phyloP scores from a whole-genome alignment of 805 yeast species.

The Cyberlindnera sargentensis region DNA sequence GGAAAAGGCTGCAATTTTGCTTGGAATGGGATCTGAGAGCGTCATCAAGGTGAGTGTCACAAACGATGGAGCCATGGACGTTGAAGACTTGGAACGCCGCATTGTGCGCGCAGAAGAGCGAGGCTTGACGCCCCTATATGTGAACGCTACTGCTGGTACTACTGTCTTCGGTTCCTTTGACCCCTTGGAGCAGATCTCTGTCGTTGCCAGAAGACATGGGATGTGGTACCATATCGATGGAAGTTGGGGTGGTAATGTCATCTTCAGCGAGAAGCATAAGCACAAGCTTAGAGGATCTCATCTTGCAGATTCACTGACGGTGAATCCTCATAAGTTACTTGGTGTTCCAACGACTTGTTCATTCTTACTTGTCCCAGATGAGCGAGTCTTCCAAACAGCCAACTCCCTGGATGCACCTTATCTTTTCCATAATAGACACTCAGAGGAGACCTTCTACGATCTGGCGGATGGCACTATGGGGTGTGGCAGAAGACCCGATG shows the following conservation, averaged over 20 bases:
- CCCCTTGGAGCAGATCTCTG: constrained; percentile 48
- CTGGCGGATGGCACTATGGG: constrained; percentile 91
- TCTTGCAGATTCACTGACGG: constrained; percentile 67
- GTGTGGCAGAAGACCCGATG: constrained; percentile 81
- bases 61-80: constrained; percentile 49
- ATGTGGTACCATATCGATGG: constrained; percentile 84
- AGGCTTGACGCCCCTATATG: constrained; percentile 69
- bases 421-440: constrained; percentile 56
- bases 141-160: constrained; percentile 84
- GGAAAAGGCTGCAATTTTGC: constrained; percentile 70
- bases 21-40: constrained; percentile 59
- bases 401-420: constrained; percentile 78
- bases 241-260: constrained; percentile 85
- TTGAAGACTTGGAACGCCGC: constrained; percentile 35
- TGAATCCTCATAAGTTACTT: constrained; percentile 81
- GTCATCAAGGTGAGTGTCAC: constrained; percentile 60
- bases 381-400: constrained; percentile 55
- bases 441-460: constrained; percentile 50
- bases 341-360: constrained; percentile 82
- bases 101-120: constrained; percentile 36
- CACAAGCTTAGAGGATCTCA: constrained; percentile 50
- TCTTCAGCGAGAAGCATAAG: constrained; percentile 48
- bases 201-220: constrained; percentile 44
- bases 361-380: constrained; percentile 67
- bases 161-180: constrained; percentile 85